phyloP scores from a whole-genome alignment of 345 rosid genomes.

The Hibiscus mutabilis region DNA sequence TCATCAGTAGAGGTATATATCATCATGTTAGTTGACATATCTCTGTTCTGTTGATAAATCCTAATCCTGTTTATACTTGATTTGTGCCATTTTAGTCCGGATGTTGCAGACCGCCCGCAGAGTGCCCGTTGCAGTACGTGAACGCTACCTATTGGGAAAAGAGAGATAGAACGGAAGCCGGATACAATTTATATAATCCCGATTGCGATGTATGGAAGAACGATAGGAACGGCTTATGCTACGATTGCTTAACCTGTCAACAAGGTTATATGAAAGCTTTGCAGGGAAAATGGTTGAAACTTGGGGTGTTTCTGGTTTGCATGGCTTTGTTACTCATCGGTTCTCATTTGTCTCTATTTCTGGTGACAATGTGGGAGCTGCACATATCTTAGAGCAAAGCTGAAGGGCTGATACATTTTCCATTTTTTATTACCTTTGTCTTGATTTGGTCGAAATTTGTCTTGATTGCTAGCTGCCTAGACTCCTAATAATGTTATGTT shows the following conservation, averaged over 20 bases:
- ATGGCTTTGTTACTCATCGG: slow-evolving; percentile 48
- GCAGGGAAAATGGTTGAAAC: slow-evolving; percentile 59
- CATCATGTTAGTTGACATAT: background rate
- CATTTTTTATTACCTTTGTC: background rate
- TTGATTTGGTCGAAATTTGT: background rate
- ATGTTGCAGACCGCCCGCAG: slow-evolving; percentile 66
- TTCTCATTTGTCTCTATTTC: slow-evolving; percentile 47
- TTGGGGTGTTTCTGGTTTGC: slow-evolving; percentile 53
- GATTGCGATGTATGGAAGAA: slow-evolving; percentile 64
- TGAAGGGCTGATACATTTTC: background rate
- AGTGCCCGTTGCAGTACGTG: slow-evolving; percentile 48
- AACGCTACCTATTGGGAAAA: slow-evolving; percentile 61
- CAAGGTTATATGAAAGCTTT: slow-evolving; percentile 43
- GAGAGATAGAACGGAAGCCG: slow-evolving; percentile 9
- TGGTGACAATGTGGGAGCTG: slow-evolving; percentile 52
- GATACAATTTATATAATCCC: background rate
- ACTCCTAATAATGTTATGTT: background rate
- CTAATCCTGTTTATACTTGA: background rate
- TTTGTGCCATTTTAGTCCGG: slow-evolving; percentile 34
- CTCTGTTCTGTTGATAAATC: background rate
- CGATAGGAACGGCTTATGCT: slow-evolving; percentile 38
- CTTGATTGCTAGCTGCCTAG: background rate
- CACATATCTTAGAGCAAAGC: slow-evolving; percentile 12
- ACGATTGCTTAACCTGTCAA: slow-evolving; percentile 52
- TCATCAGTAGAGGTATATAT: slow-evolving; percentile 50